These are phyloP conservation scores for Globisporangium apiculatum DNA, from an alignment of 352 stramenopile genomes.

Conservation along the genomic window DNA sequence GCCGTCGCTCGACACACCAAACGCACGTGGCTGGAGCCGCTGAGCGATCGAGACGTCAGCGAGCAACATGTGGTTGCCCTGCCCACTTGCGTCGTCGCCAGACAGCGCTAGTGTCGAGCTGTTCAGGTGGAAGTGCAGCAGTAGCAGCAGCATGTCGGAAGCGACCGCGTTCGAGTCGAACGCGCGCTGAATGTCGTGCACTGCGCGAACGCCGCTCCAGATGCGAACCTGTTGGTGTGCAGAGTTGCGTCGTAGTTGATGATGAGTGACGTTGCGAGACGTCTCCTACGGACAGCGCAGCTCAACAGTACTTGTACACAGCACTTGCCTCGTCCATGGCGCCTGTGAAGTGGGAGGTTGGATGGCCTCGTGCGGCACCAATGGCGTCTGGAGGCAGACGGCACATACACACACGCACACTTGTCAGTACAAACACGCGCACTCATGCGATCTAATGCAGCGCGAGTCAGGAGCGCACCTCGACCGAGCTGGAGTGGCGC, in stretches of 20 bases:
- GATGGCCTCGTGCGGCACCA: slow-evolving; percentile 4
- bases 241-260: neutral
- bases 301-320: neutral
- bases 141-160: slow-evolving; percentile 15
- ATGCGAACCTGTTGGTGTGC: slow-evolving; percentile 20
- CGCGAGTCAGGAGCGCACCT: slow-evolving; percentile 15
- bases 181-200: slow-evolving; percentile 12
- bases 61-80: slow-evolving; percentile 36
- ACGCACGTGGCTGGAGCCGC: slow-evolving; percentile 8
- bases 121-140: slow-evolving; percentile 23
- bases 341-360: slow-evolving; percentile 19
- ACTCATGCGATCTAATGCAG: too few relatives aligned
- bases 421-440: too few relatives aligned
- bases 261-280: too few relatives aligned
- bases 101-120: slow-evolving; percentile 13
- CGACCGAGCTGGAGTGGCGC: slow-evolving; percentile 36
- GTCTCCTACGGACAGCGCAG: neutral
- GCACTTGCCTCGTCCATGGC: slow-evolving; percentile 37
- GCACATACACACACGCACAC: neutral
- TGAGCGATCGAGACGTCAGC: slow-evolving; percentile 5
- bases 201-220: slow-evolving; percentile 19
- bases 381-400: slow-evolving; percentile 14
- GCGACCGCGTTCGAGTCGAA: slow-evolving; percentile 15
- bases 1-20: slow-evolving; percentile 25
- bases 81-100: slow-evolving; percentile 19